Conservation (phyloP, 2,329 filamentous ascomycete genomes). For the Diaporthe ampelina region DNA sequence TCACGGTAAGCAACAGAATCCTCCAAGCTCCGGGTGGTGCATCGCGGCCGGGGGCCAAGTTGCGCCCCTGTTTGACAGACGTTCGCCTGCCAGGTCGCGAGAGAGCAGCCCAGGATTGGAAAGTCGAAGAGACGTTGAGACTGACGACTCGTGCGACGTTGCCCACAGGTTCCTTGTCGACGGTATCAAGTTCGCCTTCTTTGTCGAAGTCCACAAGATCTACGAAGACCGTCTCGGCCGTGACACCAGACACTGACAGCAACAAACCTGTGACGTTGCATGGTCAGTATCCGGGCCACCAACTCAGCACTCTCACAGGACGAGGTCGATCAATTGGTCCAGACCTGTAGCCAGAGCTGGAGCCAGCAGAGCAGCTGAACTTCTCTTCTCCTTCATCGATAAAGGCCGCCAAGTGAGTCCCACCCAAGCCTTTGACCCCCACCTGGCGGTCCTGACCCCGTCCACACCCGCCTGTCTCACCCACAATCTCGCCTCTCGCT, state of each 20-base stretch:
- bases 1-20: constrained; percentile 32
- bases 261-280: constrained; percentile 32
- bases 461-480: constrained; percentile 36
- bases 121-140: constrained; percentile 1
- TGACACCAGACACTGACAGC: constrained; percentile 12
- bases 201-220: constrained; percentile 11
- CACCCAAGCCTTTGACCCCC: neutral
- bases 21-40: neutral
- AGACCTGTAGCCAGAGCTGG: neutral
- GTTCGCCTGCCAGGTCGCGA: neutral
- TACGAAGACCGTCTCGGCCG: constrained; percentile 27
- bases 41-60: neutral
- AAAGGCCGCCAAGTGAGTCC: constrained; percentile 3
- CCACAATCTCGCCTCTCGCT: constrained; percentile 29
- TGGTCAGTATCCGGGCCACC: constrained; percentile 24
- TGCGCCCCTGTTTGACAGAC: constrained; percentile 30
- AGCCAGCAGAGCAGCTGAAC: constrained; percentile 20
- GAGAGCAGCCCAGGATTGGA: neutral
- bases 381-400: neutral
- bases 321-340: constrained; percentile 8
- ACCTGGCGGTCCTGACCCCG: constrained; percentile 1
- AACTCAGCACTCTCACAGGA: neutral
- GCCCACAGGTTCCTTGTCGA: neutral
- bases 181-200: neutral
- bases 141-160: constrained; percentile 16